Base-by-base conservation (phyloP, 495 filamentous ascomycete species). In the Talaromyces stipitatus region DNA sequence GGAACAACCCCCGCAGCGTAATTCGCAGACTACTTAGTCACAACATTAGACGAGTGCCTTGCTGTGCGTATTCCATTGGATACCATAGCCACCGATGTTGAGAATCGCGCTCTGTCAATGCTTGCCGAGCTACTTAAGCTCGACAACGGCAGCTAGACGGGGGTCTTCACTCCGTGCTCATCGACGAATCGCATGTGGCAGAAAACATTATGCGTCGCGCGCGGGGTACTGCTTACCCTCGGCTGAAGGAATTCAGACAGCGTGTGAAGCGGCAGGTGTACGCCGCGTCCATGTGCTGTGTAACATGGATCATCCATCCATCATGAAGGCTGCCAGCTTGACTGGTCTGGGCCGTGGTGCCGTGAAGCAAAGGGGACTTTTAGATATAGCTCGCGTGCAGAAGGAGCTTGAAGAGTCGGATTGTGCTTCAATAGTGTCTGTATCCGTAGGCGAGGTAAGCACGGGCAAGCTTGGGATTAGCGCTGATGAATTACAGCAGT, bases 401-500 rank as follows among this genome's bases (percentile, higher is more conserved):
- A 72, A 80, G 53, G 61, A 67, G n/a, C 68, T 87, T 28, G 36
- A 65, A 54, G 22, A 64, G 64, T 16, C 62, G 2, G 71, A 71
- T 2, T 69, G 69, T 6, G 85, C 75, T 9, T 82, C 74, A 50
- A 87, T 92, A 53, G 74, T 91, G 2, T 83, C 74, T 12, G 68
- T 90, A 12, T 86, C 85, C 29, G 81, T 80, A 7, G 86, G 85
- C 4, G 89, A 92, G 73, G 86, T 92, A 28, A 92, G 92, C 60
- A 90, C 86, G 0, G 89, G 89, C 2, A 66, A 77, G 10, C 91
- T 89, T 65, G 84, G 84, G 2, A 83, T 79, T 14, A 62, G 67
- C 24, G 72, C 71, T 12, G 68, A 66, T 10, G 79, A 85, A 12
- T 81, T 90, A 75, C 65, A 69, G 43, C 67, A 74, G 54, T 68